Evolutionary conservation across 2,329 filamentous ascomycete species (phyloP).

Genomic region (Colletotrichum nymphaeae): DNA sequence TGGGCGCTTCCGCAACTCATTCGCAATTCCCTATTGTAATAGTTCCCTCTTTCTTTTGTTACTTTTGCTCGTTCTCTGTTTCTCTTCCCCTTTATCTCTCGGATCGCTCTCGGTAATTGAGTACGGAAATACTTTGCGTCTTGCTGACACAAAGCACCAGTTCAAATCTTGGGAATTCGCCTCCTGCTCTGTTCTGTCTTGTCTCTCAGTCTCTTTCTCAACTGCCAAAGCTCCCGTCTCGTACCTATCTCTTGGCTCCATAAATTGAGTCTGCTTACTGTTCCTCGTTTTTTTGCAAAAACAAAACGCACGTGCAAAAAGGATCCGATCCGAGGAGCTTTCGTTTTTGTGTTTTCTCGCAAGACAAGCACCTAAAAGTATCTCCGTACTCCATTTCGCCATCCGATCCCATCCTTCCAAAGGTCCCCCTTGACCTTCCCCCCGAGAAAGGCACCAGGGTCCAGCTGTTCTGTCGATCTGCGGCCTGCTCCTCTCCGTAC

Average conservation of each 20-base stretch:
- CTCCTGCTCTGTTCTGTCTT: neutral
- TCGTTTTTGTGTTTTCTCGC: too few relatives aligned
- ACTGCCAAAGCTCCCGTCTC: neutral
- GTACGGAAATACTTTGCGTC: neutral
- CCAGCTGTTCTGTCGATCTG: slow-evolving; percentile 24
- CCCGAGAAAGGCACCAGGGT: slow-evolving; percentile 17
- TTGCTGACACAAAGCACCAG: neutral
- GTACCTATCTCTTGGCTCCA: neutral
- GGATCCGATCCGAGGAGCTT: neutral
- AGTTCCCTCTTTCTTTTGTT: too few relatives aligned
- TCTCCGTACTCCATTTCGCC: neutral
- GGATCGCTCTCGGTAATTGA: neutral
- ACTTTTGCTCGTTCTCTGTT: neutral
- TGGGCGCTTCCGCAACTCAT: slow-evolving; percentile 6
- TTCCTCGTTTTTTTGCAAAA: neutral
- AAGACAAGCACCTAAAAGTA: too few relatives aligned
- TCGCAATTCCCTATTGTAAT: neutral
- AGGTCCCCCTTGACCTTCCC: neutral
- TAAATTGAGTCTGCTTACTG: neutral
- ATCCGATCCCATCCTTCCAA: neutral
- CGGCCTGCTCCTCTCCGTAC: neutral
- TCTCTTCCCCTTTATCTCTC: neutral
- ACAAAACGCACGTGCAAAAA: slow-evolving; percentile 1
- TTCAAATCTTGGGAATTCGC: neutral
- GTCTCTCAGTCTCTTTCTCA: neutral